Evolutionary conservation across 2,329 filamentous ascomycete genomes (phyloP).

Genomic region (Colletotrichum melonis): DNA sequence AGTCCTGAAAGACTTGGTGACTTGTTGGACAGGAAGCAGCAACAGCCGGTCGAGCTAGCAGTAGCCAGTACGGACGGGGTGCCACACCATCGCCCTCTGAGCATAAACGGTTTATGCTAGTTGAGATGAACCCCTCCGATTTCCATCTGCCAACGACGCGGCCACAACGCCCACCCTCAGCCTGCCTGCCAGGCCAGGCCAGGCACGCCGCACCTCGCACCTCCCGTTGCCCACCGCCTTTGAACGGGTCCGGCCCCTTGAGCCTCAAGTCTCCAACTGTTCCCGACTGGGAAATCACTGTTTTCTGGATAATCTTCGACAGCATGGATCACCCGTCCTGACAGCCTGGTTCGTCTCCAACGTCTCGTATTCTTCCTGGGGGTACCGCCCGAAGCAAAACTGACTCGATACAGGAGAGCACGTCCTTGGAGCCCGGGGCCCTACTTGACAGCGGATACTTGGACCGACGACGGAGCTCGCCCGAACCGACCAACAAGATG

Average conservation of each 20-base stretch:
- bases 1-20: neutral
- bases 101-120: constrained; percentile 21
- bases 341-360: constrained; percentile 29
- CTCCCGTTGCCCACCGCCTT: constrained; percentile 5
- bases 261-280: constrained; percentile 28
- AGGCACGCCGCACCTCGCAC: constrained; percentile 18
- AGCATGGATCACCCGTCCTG: constrained; percentile 30
- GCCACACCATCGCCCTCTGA: neutral
- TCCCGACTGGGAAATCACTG: constrained; percentile 24
- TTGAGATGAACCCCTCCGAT: constrained; percentile 24
- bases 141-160: neutral
- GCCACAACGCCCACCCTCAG: constrained; percentile 1
- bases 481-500: constrained; percentile 32
- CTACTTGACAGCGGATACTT: constrained; percentile 34
- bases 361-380: constrained; percentile 29
- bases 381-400: constrained; percentile 27
- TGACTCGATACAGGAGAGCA: constrained; percentile 34
- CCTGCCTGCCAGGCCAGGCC: neutral
- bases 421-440: constrained; percentile 19
- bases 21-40: neutral
- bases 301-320: constrained; percentile 27
- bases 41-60: neutral
- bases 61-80: neutral
- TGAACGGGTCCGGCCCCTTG: constrained; percentile 22
- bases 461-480: constrained; percentile 33